Percentiles rank a stretch among this genome's conserved stretches.
These are phyloP conservation scores for Globisporangium paddicum DNA, from an alignment of 352 stramenopile genomes.

Conservation along the genomic window DNA sequence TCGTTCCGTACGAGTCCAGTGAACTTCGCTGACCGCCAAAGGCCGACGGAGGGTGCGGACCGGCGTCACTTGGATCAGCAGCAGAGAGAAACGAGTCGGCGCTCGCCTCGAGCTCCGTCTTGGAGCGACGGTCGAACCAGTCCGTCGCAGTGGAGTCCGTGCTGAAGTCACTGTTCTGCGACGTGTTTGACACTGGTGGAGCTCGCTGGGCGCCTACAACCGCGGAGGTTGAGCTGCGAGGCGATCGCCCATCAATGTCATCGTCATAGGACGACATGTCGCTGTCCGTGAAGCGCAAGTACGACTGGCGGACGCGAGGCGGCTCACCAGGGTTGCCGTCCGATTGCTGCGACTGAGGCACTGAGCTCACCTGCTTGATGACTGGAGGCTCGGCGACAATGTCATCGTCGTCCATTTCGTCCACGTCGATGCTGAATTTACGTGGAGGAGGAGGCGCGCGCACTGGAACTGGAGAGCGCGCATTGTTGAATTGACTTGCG, in stretches of 20 bases:
- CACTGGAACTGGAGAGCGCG: slow-evolving; percentile 1
- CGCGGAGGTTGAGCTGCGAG: neutral
- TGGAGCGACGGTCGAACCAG: slow-evolving; percentile 41
- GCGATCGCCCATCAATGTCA: slow-evolving; percentile 14
- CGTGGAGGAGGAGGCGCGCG: slow-evolving; percentile 2
- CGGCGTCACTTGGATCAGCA: neutral
- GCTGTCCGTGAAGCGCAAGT: slow-evolving; percentile 17
- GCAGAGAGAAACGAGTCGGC: slow-evolving; percentile 6
- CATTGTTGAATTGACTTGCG: slow-evolving; percentile 2
- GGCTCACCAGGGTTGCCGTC: neutral
- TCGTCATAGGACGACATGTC: slow-evolving; percentile 16
- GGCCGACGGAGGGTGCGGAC: neutral
- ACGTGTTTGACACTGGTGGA: slow-evolving; percentile 39
- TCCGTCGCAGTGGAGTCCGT: slow-evolving; percentile 29
- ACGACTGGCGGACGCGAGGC: slow-evolving; percentile 9
- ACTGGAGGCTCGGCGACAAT: slow-evolving; percentile 18
- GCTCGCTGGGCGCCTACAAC: slow-evolving; percentile 14
- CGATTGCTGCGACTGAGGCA: slow-evolving; percentile 8
- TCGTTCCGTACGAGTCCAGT: slow-evolving; percentile 16
- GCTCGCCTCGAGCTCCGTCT: slow-evolving; percentile 33
- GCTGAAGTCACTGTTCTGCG: slow-evolving; percentile 32
- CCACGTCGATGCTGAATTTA: slow-evolving; percentile 32
- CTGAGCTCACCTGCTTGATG: slow-evolving; percentile 8
- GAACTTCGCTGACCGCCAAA: slow-evolving; percentile 6
- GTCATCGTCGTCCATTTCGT: slow-evolving; percentile 30